Base-by-base conservation (phyloP, 2,329 filamentous ascomycete species). In the Pezicula radicicola region DNA sequence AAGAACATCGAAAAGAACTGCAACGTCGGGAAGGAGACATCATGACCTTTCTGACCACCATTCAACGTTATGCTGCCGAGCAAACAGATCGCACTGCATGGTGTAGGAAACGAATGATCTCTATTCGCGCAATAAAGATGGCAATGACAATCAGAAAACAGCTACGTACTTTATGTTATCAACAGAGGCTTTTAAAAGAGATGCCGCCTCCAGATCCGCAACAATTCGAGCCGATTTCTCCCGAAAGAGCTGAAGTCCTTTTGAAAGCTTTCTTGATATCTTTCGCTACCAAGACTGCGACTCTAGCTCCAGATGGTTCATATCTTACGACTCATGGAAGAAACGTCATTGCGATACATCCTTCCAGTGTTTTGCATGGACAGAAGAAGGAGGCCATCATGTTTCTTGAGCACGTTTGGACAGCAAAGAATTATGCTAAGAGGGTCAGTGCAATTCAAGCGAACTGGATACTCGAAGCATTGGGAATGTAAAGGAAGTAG, bases 401-500 rank as follows among this genome's bases (percentile, higher is more conserved):
- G 82, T 87, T 85, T 55, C 64, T 87, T 9, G 83, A 87, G 57
- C 80, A 87, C 57, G 81, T 87, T 0, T 87, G 80, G 59, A 87
- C 84, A 1, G 77, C 77, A 49, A 85, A 84, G 68, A 86, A 81
- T 60, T 87, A 86, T 54, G 83, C 79, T 0, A 85, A 85, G 65
- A 85, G 83, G 65, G 83, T 86, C 54, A 85, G 80, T 66, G 76
- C 75, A 1, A 76, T 86, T 15, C 78, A 83, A 54, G 79, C 77
- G 0, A 70, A 75, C 25, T 87, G 83, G 83, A 79, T 87, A 30
- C 37, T 60, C 27, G 61, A 65, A 50, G 61, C 57, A 3, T 52
- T 67, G 40, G 51, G 27, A 42, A 42, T 55, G 37, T 40, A 19
- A 16, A 18, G 9, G 37, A 40, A 40, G 37, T 40, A 40, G 37